These are phyloP conservation scores for Penicillium sp. DNA, from an alignment of 2,329 filamentous ascomycete species.

Conservation along the genomic window DNA sequence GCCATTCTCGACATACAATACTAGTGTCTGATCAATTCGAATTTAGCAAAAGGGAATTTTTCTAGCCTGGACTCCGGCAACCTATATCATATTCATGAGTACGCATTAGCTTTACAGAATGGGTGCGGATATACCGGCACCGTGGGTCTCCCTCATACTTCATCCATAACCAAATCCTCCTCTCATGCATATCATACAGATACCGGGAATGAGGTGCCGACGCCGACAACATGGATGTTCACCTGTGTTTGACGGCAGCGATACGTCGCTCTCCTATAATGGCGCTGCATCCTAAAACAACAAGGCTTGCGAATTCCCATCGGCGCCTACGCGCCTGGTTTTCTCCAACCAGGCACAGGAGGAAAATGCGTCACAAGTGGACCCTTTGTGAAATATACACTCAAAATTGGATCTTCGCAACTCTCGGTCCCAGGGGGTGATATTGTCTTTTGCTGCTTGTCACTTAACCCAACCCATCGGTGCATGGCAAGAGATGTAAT, in stretches of 20 bases:
- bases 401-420: conserved; percentile 26
- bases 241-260: conserved; percentile 53
- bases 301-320: conserved; percentile 20
- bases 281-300: conserved; percentile 36
- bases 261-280: conserved; percentile 47
- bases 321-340: conserved; percentile 35
- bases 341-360: conserved; percentile 30
- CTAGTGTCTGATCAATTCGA: conserved; percentile 2
- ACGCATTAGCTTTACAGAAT: conserved; percentile 33
- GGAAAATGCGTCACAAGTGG: conserved; percentile 35
- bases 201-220: conserved; percentile 52
- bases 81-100: conserved; percentile 33
- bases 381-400: conserved; percentile 36
- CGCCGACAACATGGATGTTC: conserved; percentile 40
- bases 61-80: conserved; percentile 32
- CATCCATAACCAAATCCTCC: not conserved
- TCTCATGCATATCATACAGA: conserved; percentile 5
- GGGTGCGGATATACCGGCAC: conserved; percentile 43
- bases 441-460: conserved; percentile 6
- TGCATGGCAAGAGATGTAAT: conserved; percentile 31
- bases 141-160: conserved; percentile 13
- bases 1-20: not conserved
- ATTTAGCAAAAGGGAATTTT: conserved; percentile 26
- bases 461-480: conserved; percentile 29
- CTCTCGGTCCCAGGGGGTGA: conserved; percentile 9